Evolutionary conservation across 257 asterid genomes (phyloP).

Genomic region (Fraxinus americana): DNA sequence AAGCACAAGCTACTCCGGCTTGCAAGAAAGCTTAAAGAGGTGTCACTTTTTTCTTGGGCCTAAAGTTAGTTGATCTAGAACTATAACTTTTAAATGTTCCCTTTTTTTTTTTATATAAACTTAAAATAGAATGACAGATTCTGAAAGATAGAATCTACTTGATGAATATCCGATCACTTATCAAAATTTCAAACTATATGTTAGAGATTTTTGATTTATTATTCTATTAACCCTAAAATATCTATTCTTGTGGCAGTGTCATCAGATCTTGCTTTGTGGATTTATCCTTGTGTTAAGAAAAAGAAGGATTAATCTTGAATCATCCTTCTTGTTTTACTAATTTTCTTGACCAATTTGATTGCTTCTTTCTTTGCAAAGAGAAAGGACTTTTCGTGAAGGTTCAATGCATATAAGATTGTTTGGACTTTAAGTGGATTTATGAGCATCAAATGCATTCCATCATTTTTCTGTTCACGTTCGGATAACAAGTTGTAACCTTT

Average conservation of each 20-base stretch:
- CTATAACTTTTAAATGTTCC: background rate
- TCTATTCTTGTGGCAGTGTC: background rate
- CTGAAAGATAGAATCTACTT: background rate
- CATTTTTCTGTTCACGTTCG: background rate
- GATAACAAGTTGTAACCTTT: background rate
- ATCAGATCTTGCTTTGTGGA: background rate
- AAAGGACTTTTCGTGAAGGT: background rate
- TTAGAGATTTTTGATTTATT: background rate
- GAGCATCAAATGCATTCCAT: background rate
- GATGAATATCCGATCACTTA: background rate
- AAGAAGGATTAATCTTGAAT: background rate
- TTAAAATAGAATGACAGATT: background rate
- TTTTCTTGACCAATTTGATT: background rate
- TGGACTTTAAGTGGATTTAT: background rate
- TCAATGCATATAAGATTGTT: background rate
- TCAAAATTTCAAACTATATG: background rate
- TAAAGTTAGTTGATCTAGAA: conserved; percentile 17
- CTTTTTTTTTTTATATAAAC: background rate
- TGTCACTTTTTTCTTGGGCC: conserved; percentile 16
- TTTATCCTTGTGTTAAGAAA: background rate
- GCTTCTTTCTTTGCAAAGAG: background rate
- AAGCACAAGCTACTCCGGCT: conserved; percentile 76
- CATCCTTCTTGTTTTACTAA: background rate
- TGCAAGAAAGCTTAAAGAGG: conserved; percentile 92
- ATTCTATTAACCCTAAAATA: background rate